phyloP scores from a whole-genome alignment of 2,329 filamentous ascomycete genomes.

The Stagonosporopsis cucurbitacearum region DNA sequence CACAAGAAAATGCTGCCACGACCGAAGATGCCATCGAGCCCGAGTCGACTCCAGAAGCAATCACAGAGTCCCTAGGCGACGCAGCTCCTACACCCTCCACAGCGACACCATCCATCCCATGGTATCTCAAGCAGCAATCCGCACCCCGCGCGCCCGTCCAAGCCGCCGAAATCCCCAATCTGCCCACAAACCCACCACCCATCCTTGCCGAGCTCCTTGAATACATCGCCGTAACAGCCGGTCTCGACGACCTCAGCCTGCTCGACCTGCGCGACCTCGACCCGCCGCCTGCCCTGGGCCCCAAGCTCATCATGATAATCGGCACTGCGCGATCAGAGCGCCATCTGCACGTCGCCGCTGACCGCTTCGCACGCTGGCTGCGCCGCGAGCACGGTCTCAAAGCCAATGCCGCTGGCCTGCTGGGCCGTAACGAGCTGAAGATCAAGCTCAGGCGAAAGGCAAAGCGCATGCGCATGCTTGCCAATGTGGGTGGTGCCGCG shows the following conservation, averaged over 20 bases:
- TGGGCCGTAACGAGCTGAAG: constrained; percentile 91
- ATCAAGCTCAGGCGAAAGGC: constrained; percentile 81
- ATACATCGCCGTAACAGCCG: constrained; percentile 82
- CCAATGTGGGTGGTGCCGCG: constrained; percentile 64
- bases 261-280: constrained; percentile 85
- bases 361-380: constrained; percentile 87
- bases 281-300: constrained; percentile 84
- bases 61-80: constrained; percentile 10
- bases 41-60: background rate
- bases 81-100: constrained; percentile 11
- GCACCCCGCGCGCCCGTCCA: constrained; percentile 47
- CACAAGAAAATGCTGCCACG: background rate
- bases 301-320: constrained; percentile 90
- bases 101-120: constrained; percentile 61
- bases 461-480: constrained; percentile 80
- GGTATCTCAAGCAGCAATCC: constrained; percentile 75
- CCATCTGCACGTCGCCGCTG: constrained; percentile 88
- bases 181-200: constrained; percentile 73
- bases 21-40: background rate
- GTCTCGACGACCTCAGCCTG: constrained; percentile 79
- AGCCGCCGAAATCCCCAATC: constrained; percentile 64
- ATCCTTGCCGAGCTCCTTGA: constrained; percentile 76
- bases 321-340: constrained; percentile 91
- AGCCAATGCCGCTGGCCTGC: constrained; percentile 83
- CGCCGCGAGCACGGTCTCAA: constrained; percentile 73